Evolutionary conservation across 306 rosid species (phyloP).

Genomic region (Ceratonia siliqua): DNA sequence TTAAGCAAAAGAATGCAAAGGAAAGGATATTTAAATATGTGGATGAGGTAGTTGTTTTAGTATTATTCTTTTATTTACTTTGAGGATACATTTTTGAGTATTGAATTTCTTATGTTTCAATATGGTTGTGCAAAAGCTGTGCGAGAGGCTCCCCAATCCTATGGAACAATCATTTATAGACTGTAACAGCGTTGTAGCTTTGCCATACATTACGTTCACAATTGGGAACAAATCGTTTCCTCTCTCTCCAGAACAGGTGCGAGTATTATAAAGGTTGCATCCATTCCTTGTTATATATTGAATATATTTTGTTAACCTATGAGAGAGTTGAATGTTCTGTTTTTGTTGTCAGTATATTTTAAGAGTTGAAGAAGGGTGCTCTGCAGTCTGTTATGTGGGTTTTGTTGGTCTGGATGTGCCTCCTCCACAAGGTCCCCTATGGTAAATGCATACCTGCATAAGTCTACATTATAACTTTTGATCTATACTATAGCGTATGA

Average conservation of each 20-base stretch:
- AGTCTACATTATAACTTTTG: too few species aligned
- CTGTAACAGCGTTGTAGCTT: conserved; percentile 46
- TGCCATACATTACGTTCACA: conserved; percentile 61
- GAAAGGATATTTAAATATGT: conserved; percentile 54
- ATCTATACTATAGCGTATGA: too few species aligned
- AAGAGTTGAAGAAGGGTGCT: conserved; percentile 37
- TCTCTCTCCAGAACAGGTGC: conserved; percentile 69
- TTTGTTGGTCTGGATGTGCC: too few species aligned
- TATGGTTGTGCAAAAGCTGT: conserved; percentile 48
- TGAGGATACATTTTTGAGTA: not conserved
- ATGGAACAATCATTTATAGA: conserved; percentile 53
- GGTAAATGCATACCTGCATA: too few species aligned
- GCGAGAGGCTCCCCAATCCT: conserved; percentile 76
- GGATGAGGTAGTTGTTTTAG: conserved; percentile 55
- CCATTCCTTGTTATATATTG: not conserved
- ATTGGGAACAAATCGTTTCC: conserved; percentile 63
- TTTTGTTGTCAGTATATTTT: conserved; percentile 56
- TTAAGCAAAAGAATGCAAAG: conserved; percentile 57
- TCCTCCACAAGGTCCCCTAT: too few species aligned
- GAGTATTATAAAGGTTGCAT: conserved; percentile 16
- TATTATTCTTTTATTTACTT: not conserved
- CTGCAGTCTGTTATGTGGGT: too few species aligned
- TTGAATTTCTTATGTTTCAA: not conserved
- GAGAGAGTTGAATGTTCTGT: not conserved
- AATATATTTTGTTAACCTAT: conserved; percentile 4